A percentile compares a stretch with the other conserved stretches of the same genome.
phyloP scores from a whole-genome alignment of 768 basidiomycete species.

The Calvatia gigantea region DNA sequence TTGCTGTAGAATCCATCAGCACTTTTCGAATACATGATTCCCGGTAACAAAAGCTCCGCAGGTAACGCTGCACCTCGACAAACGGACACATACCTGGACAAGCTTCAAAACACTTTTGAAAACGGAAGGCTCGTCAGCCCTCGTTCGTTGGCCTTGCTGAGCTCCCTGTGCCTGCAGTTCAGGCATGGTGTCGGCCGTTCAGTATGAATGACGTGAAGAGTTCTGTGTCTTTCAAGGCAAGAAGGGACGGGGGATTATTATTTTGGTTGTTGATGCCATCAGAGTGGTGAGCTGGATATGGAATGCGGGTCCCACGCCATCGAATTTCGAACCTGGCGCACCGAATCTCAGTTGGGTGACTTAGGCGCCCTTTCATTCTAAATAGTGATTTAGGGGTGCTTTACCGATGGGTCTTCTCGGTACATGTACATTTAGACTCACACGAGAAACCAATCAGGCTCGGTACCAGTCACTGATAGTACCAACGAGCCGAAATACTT shows the following conservation, averaged over 20 bases:
- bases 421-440: too few relatives aligned
- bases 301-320: constrained; percentile 1
- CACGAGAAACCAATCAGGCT: too few relatives aligned
- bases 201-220: not conserved
- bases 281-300: not conserved
- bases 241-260: not conserved
- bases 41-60: not conserved
- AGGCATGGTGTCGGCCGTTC: constrained; percentile 7
- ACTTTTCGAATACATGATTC: not conserved
- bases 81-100: constrained; percentile 21
- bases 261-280: constrained; percentile 10
- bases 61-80: not conserved
- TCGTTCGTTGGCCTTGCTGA: constrained; percentile 5
- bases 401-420: too few relatives aligned
- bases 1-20: constrained; percentile 44
- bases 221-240: not conserved
- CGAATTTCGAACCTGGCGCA: too few relatives aligned
- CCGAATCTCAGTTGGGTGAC: too few relatives aligned
- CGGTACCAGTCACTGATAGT: too few relatives aligned
- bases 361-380: too few relatives aligned
- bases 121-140: constrained; percentile 7
- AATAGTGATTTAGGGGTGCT: too few relatives aligned
- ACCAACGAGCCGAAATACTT: too few relatives aligned
- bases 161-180: constrained; percentile 12
- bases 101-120: constrained; percentile 16